Base-by-base conservation (phyloP, 768 basidiomycete genomes). In the Naganishia kalamii region DNA sequence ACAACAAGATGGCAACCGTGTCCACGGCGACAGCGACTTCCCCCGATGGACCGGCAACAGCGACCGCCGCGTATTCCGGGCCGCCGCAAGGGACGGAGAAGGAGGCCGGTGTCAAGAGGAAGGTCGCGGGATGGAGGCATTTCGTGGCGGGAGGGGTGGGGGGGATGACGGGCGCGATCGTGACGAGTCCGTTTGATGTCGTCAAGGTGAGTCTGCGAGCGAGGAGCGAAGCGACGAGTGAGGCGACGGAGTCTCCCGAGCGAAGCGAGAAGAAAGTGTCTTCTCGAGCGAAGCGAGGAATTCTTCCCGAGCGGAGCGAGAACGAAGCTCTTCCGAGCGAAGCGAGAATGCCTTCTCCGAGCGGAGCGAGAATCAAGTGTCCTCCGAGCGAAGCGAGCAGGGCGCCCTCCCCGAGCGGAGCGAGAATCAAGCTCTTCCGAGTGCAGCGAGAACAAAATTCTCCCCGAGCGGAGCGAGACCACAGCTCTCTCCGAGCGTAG, bases 131-230 rank as follows among this genome's bases (percentile, higher is more conserved):
- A 7, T 89, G 86, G 87, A 84, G 84, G 62, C 90, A 93, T 72
- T 86, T 92, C 70, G 81, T 88, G 10, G 90, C 88, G 19, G 60
- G 43, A 60, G 97, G 94, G 23, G 81, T 97, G 19, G 96, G 94
- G 27, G 96, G 93, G 43, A 94, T 98, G 92, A 90, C 90, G 73
- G 96, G 94, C 35, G 92, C 92, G 19, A 88, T 96, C 65, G 87
- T 97, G 3, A 99, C 96, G 0, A 92, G 91, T 47, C 94, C 96
- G 0, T 94, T 99, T 72, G 96, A 99, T 78, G 92, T 99, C 33
- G 92, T 98, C 68, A 98, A 97, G 67, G 75, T 76, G 54, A 65
- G 69, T 63, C 46, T 21, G 10, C 23, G 48, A 47, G 46, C 46
- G 48, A 11, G n/a, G 32, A 7, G 50, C 8, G 4, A 32, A 32